These are phyloP conservation scores for Starmera pachycereana DNA, from an alignment of 805 yeast genomes.

Conservation along the genomic window DNA sequence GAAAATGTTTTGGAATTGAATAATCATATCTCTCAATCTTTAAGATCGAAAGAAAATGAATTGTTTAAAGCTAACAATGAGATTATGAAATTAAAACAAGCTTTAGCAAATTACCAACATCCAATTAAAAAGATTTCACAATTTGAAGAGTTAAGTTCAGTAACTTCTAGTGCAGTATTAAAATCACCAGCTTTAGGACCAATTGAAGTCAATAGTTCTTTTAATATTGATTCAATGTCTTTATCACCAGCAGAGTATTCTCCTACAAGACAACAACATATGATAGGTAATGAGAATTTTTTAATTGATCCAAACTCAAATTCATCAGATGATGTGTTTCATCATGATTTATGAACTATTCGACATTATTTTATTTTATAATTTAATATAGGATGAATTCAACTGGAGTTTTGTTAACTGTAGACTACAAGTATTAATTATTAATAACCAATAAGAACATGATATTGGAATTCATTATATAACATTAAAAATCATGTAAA, in stretches of 20 bases:
- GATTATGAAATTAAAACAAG: not conserved
- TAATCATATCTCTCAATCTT: not conserved
- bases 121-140: not conserved
- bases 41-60: not conserved
- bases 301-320: not conserved
- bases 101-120: not conserved
- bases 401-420: too few relatives aligned
- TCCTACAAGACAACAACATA: too few relatives aligned
- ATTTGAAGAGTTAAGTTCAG: not conserved
- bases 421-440: not conserved
- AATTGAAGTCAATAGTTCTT: too few relatives aligned
- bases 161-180: not conserved
- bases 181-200: not conserved
- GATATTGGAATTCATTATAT: not conserved
- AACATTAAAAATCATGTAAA: too few relatives aligned
- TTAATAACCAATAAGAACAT: not conserved
- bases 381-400: too few relatives aligned
- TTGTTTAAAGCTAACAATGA: not conserved
- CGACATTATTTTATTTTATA: too few relatives aligned
- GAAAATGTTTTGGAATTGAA: constrained; percentile 1
- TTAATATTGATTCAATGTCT: too few relatives aligned
- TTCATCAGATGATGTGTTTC: too few relatives aligned
- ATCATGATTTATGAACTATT: too few relatives aligned
- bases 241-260: too few relatives aligned
- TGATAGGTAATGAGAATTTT: not conserved